Evolutionary conservation across 1,284 basidiomycete species (phyloP), one percentile per base, ranked within the genome.

Genomic region (Puccinia brachypodii): DNA sequence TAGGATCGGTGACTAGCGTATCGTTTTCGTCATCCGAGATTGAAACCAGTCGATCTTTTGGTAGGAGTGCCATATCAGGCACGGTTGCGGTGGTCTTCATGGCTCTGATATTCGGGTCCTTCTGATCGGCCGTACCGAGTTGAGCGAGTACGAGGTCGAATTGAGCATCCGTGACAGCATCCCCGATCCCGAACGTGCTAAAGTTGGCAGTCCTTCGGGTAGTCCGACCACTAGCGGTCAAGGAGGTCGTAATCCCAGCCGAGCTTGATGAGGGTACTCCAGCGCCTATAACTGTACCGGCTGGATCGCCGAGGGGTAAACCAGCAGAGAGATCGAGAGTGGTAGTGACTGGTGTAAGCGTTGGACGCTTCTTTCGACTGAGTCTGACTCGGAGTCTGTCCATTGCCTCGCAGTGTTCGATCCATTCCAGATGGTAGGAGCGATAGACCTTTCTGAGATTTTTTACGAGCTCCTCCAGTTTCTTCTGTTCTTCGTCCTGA

Each of bases 131-230:
- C 19, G 80, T 82, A 16, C 80, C 80, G 19, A 82, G 64, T 25
- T 82, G 80, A 44, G 73, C 80, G 33, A 82, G 64, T 31, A 82
- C 72, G 25, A 76, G 62, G 42, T 82, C 80, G 62, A 82, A 82
- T 64, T 82, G 72, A 28, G 80, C 80, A 71, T 82, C 80, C 33
- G 80, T 76, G 25, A 82, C 80, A 25, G 80, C 80, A 76, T 82
- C 80, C 25, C 79, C 72, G 9, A 81, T 64, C 3, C 80, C 80
- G 56, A 82, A 82, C 13, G 72, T 76, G 53, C 72, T 82, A 28
- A 64, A 76, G 40, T 66, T 75, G 7, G 80, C 73, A 1, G 72
- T 82, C n/a, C 80, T 36, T 33, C 80, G 58, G 31, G 80, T 82
- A 0, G 80, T 76, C 13, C 80, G 72, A 66, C 58, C 72, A 28